A percentile compares a stretch with the other conserved stretches of the same genome.
These are phyloP conservation scores for Neurospora sp. DNA, from an alignment of 2,329 filamentous ascomycete species.

Conservation along the genomic window DNA sequence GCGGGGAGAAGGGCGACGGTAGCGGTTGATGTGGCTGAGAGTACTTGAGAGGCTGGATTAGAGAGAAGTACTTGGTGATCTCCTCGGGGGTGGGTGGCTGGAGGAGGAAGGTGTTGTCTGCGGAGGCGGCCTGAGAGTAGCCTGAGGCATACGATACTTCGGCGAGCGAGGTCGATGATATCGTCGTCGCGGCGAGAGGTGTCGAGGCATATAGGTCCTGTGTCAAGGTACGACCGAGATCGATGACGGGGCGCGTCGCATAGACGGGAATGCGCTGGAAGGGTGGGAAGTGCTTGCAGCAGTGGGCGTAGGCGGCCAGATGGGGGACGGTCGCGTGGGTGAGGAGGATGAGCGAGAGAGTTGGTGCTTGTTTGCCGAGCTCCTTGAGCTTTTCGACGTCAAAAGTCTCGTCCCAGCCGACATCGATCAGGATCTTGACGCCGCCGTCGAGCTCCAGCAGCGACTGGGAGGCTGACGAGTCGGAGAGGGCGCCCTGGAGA, in stretches of 20 bases:
- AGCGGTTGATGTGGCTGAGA: constrained; percentile 90
- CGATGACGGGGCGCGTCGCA: constrained; percentile 86
- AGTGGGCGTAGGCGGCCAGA: constrained; percentile 87
- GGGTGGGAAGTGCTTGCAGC: constrained; percentile 89
- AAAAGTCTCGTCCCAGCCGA: constrained; percentile 93
- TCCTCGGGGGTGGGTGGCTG: constrained; percentile 74
- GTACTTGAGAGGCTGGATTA: constrained; percentile 89
- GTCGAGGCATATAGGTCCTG: constrained; percentile 90
- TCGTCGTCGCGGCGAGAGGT: constrained; percentile 75
- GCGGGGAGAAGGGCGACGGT: constrained; percentile 76
- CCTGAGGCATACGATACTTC: constrained; percentile 42
- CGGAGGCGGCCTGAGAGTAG: constrained; percentile 39
- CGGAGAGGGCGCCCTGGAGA: constrained; percentile 80
- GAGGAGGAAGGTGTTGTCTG: constrained; percentile 46
- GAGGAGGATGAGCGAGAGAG: constrained; percentile 83
- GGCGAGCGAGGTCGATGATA: constrained; percentile 62
- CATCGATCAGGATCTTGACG: constrained; percentile 87
- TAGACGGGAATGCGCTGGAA: constrained; percentile 92
- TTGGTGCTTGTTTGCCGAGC: constrained; percentile 79
- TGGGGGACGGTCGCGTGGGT: constrained; percentile 90
- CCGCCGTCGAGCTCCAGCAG: constrained; percentile 92
- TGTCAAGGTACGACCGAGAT: constrained; percentile 79
- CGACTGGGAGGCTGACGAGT: constrained; percentile 84
- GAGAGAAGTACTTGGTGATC: constrained; percentile 82
- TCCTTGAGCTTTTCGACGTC: constrained; percentile 72